Percentiles rank a stretch among this genome's conserved stretches.
Conservation (phyloP, 2,329 filamentous ascomycete genomes). For the Septoria linicola region DNA sequence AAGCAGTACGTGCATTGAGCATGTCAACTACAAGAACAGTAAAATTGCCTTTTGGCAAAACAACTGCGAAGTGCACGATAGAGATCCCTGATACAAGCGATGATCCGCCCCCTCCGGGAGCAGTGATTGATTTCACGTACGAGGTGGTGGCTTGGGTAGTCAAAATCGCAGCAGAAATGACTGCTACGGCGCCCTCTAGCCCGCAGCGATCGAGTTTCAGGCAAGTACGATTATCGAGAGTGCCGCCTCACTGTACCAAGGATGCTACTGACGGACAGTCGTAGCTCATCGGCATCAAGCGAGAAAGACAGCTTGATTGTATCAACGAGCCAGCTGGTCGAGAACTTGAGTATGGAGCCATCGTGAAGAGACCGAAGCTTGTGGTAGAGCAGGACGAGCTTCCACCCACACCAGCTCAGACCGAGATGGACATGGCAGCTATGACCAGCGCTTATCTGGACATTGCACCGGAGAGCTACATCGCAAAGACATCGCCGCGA, state of each 20-base stretch:
- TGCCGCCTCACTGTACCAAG: neutral
- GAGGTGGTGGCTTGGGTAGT: slow-evolving; percentile 10
- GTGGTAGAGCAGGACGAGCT: neutral
- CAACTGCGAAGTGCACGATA: slow-evolving; percentile 8
- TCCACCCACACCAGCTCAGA: neutral
- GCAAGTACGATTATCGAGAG: slow-evolving; percentile 8
- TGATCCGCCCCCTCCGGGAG: slow-evolving; percentile 2
- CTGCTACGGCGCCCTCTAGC: slow-evolving; percentile 1
- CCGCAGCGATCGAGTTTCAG: slow-evolving; percentile 8
- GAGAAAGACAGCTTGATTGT: slow-evolving; percentile 14
- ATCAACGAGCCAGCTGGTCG: slow-evolving; percentile 1
- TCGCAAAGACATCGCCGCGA: neutral
- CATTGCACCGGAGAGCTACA: neutral
- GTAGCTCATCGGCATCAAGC: slow-evolving; percentile 15
- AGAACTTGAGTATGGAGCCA: neutral
- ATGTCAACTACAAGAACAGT: slow-evolving; percentile 11
- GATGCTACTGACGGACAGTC: neutral
- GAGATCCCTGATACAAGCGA: slow-evolving; percentile 4
- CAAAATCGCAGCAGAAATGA: slow-evolving; percentile 12
- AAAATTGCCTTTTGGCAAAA: slow-evolving; percentile 8
- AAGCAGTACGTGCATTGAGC: too few relatives aligned
- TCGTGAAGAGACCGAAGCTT: slow-evolving; percentile 5
- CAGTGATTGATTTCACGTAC: slow-evolving; percentile 13
- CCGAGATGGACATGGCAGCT: neutral
- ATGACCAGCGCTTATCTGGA: neutral